Base-by-base conservation (phyloP, 1,284 basidiomycete species). In the Microbotryum violaceum region DNA sequence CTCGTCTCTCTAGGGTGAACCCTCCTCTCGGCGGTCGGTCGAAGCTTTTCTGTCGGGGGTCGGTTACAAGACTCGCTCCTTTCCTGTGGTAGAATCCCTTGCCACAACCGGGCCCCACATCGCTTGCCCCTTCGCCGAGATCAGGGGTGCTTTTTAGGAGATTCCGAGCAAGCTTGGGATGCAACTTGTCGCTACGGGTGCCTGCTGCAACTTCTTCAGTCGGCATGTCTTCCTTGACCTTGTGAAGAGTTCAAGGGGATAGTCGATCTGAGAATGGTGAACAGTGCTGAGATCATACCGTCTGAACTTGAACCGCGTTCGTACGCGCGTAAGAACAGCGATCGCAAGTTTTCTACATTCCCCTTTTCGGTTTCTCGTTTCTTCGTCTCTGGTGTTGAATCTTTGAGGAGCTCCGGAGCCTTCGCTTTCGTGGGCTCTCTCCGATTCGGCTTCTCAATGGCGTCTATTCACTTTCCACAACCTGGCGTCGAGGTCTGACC, bases 301-400 rank as follows among this genome's bases (percentile, higher is more conserved):
- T 85, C 83, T 78, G 87, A 89, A 90, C 88, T 87, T 90, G 89
- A 88, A 82, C 86, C 82, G 86, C 61, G 83, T 88, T 82, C 65
- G 89, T 81, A 88, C 87, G 87, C 89, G 89, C 88, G 88, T 87
- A 75, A 89, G 88, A 88, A 88, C 89, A 88, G 86, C 81, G 79
- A 82, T 80, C 27, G 31, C 27, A 49, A 49, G 80, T 82, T 82
- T 86, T 81, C 78, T 82, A 79, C 77, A 79, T n/a, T 16, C 29
- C 33, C 52, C 29, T 10, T 14, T 25, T 37, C n/a, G 42, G n/a
- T 72, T 74, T 74, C 31, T 67, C 73, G 71, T 76, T 76, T 74
- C 74, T 66, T 16, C 5, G 37, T 42, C 37, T 42, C 3, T 42
- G 37, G 14, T 42, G 4, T 42, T 18, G 37, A 42, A 31, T 18